Percentiles rank a stretch among this genome's conserved stretches.
Evolutionary conservation across 306 rosid species (phyloP).

Genomic region (Senna siamea): DNA sequence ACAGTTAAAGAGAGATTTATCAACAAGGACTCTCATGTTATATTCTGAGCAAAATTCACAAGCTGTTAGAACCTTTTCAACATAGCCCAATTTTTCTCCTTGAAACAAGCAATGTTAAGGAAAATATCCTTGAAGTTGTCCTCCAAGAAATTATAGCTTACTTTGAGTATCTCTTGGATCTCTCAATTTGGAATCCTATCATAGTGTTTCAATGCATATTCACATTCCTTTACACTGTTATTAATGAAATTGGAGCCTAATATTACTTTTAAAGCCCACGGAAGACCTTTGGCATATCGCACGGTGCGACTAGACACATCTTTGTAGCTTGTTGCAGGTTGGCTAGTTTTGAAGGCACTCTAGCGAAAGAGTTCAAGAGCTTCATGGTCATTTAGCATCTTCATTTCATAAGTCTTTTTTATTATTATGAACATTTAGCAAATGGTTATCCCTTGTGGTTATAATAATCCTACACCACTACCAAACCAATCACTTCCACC

Average conservation of each 20-base stretch:
- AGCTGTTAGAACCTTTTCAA: background rate
- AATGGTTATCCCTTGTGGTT: no score
- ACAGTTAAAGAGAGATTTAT: background rate
- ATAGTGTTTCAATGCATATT: background rate
- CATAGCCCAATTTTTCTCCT: slow-evolving; percentile 8
- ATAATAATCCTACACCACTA: no score
- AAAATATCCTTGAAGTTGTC: background rate
- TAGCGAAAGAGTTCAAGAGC: background rate
- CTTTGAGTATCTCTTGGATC: background rate
- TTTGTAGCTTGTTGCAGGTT: background rate
- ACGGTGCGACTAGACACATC: background rate
- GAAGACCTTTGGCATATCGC: background rate
- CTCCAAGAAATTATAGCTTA: slow-evolving; percentile 5
- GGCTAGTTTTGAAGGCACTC: background rate
- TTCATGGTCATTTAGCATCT: no score
- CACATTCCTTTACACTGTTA: background rate
- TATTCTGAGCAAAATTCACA: background rate
- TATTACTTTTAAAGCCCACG: background rate
- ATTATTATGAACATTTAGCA: no score
- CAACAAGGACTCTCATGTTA: background rate
- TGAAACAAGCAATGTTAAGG: slow-evolving; percentile 38
- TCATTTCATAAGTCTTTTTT: no score
- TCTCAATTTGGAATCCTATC: background rate
- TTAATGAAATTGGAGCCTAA: background rate
- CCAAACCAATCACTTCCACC: no score